A percentile compares a stretch with the other conserved stretches of the same genome.
Evolutionary conservation across 495 filamentous ascomycete genomes (phyloP).

Genomic region (Trichoderma asperelloides): DNA sequence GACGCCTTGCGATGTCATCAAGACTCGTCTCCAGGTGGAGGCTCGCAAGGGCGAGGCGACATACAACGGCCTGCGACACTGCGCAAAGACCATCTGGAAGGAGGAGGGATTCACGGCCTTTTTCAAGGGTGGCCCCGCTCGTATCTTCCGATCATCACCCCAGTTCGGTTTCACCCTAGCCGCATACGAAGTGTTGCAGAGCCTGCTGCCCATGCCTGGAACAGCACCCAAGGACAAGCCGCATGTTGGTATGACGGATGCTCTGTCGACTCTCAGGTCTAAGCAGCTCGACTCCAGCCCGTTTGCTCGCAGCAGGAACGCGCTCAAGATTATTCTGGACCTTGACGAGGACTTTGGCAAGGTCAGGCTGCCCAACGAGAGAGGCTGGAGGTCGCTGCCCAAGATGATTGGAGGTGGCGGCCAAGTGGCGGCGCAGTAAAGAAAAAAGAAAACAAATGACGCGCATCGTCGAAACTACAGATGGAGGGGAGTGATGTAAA

Average conservation of each 20-base stretch:
- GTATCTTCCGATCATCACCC: constrained; percentile 86
- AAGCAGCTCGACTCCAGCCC: constrained; percentile 55
- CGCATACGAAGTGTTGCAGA: constrained; percentile 86
- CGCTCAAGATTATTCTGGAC: constrained; percentile 94
- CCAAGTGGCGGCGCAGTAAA: neutral
- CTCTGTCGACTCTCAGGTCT: constrained; percentile 32
- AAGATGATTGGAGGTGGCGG: constrained; percentile 26
- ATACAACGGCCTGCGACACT: constrained; percentile 84
- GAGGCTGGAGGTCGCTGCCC: constrained; percentile 40
- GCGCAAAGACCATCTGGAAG: constrained; percentile 68
- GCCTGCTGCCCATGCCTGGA: constrained; percentile 69
- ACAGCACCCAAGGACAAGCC: constrained; percentile 29
- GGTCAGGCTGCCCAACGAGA: constrained; percentile 45
- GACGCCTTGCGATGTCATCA: constrained; percentile 97
- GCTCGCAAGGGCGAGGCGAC: constrained; percentile 85
- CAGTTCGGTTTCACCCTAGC: constrained; percentile 98
- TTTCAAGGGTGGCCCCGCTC: constrained; percentile 95
- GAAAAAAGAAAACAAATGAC: neutral
- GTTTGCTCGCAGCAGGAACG: constrained; percentile 80
- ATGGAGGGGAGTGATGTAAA: constrained; percentile 10
- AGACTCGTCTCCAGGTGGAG: constrained; percentile 94
- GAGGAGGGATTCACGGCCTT: constrained; percentile 93
- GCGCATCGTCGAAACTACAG: neutral
- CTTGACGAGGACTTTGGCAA: constrained; percentile 84
- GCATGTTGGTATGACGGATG: constrained; percentile 15